Percentiles rank a stretch among this genome's conserved stretches.
Conservation (phyloP, 73 alveolate genomes). For the Loxodes magnus region DNA sequence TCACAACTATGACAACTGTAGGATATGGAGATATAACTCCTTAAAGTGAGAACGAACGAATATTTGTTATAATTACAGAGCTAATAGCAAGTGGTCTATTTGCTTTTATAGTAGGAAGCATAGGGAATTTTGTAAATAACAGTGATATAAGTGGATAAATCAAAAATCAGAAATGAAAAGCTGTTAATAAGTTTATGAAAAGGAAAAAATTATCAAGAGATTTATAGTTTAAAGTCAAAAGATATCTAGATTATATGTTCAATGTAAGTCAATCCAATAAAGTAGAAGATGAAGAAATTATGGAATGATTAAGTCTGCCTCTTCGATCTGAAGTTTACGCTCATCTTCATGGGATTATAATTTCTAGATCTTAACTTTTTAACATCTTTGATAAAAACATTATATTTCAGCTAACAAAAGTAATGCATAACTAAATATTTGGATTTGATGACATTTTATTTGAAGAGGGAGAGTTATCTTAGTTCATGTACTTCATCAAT, state of each 20-base stretch:
- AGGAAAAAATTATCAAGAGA: constrained; percentile 34
- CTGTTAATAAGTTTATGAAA: constrained; percentile 33
- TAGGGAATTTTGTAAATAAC: constrained; percentile 36
- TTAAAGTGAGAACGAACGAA: constrained; percentile 23
- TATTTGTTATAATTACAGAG: constrained; percentile 40
- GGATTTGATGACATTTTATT: neutral
- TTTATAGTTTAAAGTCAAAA: constrained; percentile 28
- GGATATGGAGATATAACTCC: constrained; percentile 67
- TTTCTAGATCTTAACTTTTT: neutral
- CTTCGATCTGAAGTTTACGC: constrained; percentile 5
- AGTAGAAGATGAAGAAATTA: constrained; percentile 9
- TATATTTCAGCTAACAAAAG: constrained; percentile 8
- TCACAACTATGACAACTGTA: constrained; percentile 62
- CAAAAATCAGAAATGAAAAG: constrained; percentile 20
- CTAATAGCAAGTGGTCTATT: constrained; percentile 60
- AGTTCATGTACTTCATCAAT: neutral
- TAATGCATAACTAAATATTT: no score
- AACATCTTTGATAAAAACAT: constrained; percentile 9
- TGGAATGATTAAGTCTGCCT: neutral
- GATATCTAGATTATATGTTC: constrained; percentile 36
- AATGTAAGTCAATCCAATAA: constrained; percentile 14
- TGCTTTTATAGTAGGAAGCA: constrained; percentile 62
- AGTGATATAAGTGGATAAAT: constrained; percentile 11
- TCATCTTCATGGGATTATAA: constrained; percentile 7
- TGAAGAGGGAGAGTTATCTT: neutral